A percentile compares a stretch with the other conserved stretches of the same genome.
Conservation (phyloP, 2,329 filamentous ascomycete genomes). For the Aspergillus udagawae region DNA sequence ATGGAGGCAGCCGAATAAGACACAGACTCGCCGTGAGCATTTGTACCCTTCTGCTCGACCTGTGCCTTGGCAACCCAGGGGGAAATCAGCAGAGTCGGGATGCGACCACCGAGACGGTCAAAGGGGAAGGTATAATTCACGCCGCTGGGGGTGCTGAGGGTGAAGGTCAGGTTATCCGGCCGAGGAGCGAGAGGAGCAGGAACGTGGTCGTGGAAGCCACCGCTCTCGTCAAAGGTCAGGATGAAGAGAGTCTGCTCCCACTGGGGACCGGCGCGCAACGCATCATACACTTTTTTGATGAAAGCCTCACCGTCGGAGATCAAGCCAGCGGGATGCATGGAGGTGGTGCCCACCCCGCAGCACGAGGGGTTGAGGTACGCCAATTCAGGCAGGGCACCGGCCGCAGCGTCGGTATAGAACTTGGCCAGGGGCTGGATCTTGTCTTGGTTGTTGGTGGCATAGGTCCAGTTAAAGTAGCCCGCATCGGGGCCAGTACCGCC, state of each 20-base stretch:
- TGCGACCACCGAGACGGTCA: conserved; percentile 26
- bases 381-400: conserved; percentile 30
- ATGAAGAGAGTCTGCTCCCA: conserved; percentile 36
- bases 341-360: conserved; percentile 35
- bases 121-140: conserved; percentile 26
- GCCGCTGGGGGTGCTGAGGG: conserved; percentile 23
- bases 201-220: conserved; percentile 39
- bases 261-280: conserved; percentile 30
- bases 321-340: conserved; percentile 33
- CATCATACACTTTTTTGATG: conserved; percentile 35
- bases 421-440: conserved; percentile 27
- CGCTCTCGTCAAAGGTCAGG: conserved; percentile 37
- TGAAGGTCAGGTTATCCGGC: conserved; percentile 35
- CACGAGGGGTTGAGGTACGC: conserved; percentile 38
- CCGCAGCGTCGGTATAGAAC: conserved; percentile 33
- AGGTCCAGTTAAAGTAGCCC: conserved; percentile 34
- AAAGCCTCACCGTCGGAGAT: conserved; percentile 35
- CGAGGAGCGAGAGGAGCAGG: conserved; percentile 29
- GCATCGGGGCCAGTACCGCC: conserved; percentile 26
- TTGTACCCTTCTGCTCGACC: conserved; percentile 29
- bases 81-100: conserved; percentile 29
- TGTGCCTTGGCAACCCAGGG: conserved; percentile 27
- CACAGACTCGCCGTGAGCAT: conserved; percentile 16
- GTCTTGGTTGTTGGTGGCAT: conserved; percentile 21
- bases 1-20: conserved; percentile 29